These are phyloP conservation scores for Cerioporus squamosus DNA, from an alignment of 1,284 basidiomycete species.

Conservation along the genomic window DNA sequence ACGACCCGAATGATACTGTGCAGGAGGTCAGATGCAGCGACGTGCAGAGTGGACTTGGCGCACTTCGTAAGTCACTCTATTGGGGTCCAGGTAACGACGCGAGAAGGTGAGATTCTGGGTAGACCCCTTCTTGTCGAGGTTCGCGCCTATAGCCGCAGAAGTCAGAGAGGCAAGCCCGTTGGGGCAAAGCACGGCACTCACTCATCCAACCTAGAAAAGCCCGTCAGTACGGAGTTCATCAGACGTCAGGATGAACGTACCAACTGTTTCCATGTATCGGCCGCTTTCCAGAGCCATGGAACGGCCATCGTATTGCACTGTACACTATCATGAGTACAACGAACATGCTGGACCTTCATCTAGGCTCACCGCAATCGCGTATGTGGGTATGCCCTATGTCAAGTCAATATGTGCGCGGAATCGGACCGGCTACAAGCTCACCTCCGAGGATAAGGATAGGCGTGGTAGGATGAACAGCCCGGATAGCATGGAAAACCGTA, in stretches of 20 bases:
- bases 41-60: background rate
- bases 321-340: background rate
- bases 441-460: conserved; percentile 85
- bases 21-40: background rate
- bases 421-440: conserved; percentile 21
- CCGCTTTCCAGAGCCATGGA: conserved; percentile 81
- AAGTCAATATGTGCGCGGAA: background rate
- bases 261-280: conserved; percentile 88
- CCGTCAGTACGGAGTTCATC: background rate
- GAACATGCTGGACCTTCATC: too few relatives aligned
- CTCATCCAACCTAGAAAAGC: conserved; percentile 16
- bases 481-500: conserved; percentile 73
- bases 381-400: conserved; percentile 72
- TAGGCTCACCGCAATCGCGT: conserved; percentile 65
- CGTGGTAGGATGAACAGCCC: conserved; percentile 69
- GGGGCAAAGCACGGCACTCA: conserved; percentile 1
- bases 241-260: conserved; percentile 37
- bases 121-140: conserved; percentile 49
- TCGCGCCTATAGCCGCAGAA: conserved; percentile 57
- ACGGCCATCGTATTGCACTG: conserved; percentile 64
- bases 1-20: conserved; percentile 59
- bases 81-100: conserved; percentile 76
- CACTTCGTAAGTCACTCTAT: conserved; percentile 74
- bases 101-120: conserved; percentile 61
- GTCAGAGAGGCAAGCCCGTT: too few relatives aligned